phyloP scores from a whole-genome alignment of 306 rosid species.

The Calophaca sinica region DNA sequence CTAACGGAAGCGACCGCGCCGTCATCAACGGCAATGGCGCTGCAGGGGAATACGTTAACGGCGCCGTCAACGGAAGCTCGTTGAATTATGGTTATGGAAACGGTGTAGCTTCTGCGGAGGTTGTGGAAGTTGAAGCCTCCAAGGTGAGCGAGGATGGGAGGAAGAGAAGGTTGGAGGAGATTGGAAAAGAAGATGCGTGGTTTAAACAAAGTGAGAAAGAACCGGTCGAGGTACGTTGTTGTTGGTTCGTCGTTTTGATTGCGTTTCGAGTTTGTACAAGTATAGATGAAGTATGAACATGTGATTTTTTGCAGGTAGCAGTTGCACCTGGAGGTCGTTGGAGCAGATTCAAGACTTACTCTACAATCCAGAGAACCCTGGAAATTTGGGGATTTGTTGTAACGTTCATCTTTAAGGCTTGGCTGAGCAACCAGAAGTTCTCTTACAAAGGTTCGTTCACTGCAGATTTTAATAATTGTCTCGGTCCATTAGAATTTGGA shows the following conservation, averaged over 20 bases:
- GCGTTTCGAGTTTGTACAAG: neutral
- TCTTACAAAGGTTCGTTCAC: conserved; percentile 70
- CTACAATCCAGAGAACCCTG: conserved; percentile 94
- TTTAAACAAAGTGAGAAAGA: conserved; percentile 62
- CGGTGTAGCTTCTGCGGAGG: conserved; percentile 53
- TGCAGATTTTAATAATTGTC: neutral
- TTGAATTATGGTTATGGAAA: conserved; percentile 57
- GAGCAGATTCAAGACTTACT: conserved; percentile 93
- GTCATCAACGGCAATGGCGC: conserved; percentile 52
- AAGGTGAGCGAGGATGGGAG: conserved; percentile 74
- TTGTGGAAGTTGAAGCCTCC: conserved; percentile 51
- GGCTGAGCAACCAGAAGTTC: conserved; percentile 82
- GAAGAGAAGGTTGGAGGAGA: conserved; percentile 91
- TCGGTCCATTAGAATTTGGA: conserved; percentile 1
- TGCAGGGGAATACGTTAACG: conserved; percentile 53
- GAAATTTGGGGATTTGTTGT: conserved; percentile 98
- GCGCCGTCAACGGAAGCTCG: conserved; percentile 62
- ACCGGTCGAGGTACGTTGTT: conserved; percentile 59
- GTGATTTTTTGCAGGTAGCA: conserved; percentile 71
- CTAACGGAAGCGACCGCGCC: conserved; percentile 11
- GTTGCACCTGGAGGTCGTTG: conserved; percentile 97
- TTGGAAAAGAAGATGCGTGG: conserved; percentile 98
- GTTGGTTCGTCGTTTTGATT: conserved; percentile 25
- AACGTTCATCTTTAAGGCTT: conserved; percentile 70
- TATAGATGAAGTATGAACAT: conserved; percentile 32